These are phyloP conservation scores for Nemania abortiva DNA, from an alignment of 2,329 filamentous ascomycete species.

Conservation along the genomic window DNA sequence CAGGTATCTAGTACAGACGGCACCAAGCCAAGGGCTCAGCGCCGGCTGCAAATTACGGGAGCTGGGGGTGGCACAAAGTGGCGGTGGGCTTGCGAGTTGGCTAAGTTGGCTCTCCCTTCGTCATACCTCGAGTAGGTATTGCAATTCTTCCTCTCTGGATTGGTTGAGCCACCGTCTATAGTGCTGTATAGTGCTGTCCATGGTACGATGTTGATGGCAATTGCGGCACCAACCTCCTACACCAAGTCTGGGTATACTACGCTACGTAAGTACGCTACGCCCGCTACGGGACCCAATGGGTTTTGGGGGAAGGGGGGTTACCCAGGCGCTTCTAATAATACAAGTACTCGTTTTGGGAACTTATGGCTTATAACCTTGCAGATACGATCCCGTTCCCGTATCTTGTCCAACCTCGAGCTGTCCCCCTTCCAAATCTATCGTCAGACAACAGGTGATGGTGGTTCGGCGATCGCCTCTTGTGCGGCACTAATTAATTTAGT, in stretches of 20 bases:
- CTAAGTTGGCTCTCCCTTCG: conserved; percentile 1
- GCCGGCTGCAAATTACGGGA: conserved; percentile 4
- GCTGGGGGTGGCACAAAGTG: conserved; percentile 15
- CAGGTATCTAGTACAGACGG: not conserved
- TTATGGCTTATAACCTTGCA: conserved; percentile 29
- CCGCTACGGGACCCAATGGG: conserved; percentile 5
- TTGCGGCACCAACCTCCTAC: conserved; percentile 19
- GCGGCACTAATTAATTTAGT: conserved; percentile 22
- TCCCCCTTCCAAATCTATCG: conserved; percentile 32
- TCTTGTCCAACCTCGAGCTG: conserved; percentile 39
- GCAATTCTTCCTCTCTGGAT: conserved; percentile 9
- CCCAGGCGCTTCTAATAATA: conserved; percentile 26
- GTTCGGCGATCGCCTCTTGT: conserved; percentile 37
- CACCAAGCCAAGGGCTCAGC: not conserved
- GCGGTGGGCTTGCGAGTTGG: conserved; percentile 4
- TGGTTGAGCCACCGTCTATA: conserved; percentile 9
- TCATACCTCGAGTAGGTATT: not conserved
- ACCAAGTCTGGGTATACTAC: not conserved
- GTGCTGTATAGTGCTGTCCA: not conserved
- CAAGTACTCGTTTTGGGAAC: conserved; percentile 22
- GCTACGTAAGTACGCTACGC: too few relatives aligned
- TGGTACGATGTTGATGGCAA: conserved; percentile 31
- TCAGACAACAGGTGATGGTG: conserved; percentile 39
- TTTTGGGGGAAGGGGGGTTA: conserved; percentile 7
- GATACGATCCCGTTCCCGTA: conserved; percentile 40